Evolutionary conservation across 345 rosid species (phyloP), one percentile per base, ranked within the genome.

Genomic region (Rhodamnia rubescens): DNA sequence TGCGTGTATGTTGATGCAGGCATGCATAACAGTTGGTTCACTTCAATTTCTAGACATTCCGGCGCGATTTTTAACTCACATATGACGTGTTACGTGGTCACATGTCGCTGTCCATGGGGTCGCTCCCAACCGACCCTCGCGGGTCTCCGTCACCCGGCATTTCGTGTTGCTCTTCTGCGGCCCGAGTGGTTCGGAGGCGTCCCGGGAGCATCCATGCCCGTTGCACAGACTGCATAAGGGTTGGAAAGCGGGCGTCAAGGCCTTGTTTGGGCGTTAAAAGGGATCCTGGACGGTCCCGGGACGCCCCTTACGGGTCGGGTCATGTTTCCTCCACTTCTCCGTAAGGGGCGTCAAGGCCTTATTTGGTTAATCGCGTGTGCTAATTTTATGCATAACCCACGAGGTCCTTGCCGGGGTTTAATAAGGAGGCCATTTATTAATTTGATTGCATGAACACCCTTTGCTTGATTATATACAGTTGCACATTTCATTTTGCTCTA

Each of bases 1-100:
- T 54, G 56, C 24, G 24, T 6, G 5, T 24, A 56, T 10, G 59
- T 56, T 56, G 59, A 26, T 22, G 59, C 24, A 24, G 10, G 61
- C 64, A 58, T 58, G 64, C 64, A n/a, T 14, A 5, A 16, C 12
- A 58, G 32, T 12, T 11, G 9, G 61, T 24, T 58, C n/a, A 58
- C 64, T 26, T 58, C 69, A 16, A 58, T 58, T 58, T 58, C 0
- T 58, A n/a, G 36, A 58, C 69, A 15, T n/a, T 58, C 32, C 16
- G 32, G 16, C 1, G 8, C 2, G 32, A 26, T 10, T 11, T 57
- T 57, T 58, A 1, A 15, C 32, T 58, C 0, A 0, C 5, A 11
- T 57, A 26, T 26, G 15, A 26, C 16, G 64, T 1, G 29, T 57
- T 57, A 58, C 69, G 11, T 57, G 64, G 29, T 58, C 64, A n/a